Conservation (phyloP, 2,329 filamentous ascomycete species). For the Acrodontium crateriforme region DNA sequence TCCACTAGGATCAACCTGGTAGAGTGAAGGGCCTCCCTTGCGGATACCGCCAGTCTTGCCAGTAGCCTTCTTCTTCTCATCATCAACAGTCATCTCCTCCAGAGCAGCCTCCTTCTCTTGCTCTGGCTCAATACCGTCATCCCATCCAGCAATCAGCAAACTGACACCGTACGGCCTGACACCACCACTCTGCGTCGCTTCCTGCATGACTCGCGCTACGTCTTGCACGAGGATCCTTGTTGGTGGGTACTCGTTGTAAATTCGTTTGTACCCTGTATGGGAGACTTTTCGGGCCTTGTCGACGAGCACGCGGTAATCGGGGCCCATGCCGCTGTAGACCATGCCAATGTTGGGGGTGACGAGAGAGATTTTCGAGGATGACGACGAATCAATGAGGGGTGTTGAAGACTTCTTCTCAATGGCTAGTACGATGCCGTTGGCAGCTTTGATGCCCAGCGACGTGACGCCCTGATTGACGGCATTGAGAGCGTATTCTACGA, state of each 20-base stretch:
- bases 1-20: conserved; percentile 97
- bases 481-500: conserved; percentile 90
- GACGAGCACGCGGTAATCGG: conserved; percentile 93
- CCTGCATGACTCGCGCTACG: conserved; percentile 94
- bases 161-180: conserved; percentile 94
- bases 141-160: conserved; percentile 91
- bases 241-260: conserved; percentile 99
- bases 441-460: conserved; percentile 96
- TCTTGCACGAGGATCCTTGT: conserved; percentile 98
- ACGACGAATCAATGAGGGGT: conserved; percentile 86
- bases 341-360: conserved; percentile 99
- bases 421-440: conserved; percentile 95
- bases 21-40: conserved; percentile 92
- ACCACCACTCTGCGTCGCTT: conserved; percentile 95
- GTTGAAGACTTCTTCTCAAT: conserved; percentile 99
- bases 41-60: conserved; percentile 90
- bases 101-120: conserved; percentile 52
- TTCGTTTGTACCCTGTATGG: conserved; percentile 96
- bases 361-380: conserved; percentile 91
- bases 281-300: conserved; percentile 97
- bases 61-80: conserved; percentile 57
- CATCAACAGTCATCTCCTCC: conserved; percentile 28
- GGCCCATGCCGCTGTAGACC: conserved; percentile 98
- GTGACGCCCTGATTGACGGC: conserved; percentile 99
- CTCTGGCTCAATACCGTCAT: conserved; percentile 88